These are phyloP conservation scores for Trichoderma orchidacearum DNA, from an alignment of 495 filamentous ascomycete species.

Conservation along the genomic window DNA sequence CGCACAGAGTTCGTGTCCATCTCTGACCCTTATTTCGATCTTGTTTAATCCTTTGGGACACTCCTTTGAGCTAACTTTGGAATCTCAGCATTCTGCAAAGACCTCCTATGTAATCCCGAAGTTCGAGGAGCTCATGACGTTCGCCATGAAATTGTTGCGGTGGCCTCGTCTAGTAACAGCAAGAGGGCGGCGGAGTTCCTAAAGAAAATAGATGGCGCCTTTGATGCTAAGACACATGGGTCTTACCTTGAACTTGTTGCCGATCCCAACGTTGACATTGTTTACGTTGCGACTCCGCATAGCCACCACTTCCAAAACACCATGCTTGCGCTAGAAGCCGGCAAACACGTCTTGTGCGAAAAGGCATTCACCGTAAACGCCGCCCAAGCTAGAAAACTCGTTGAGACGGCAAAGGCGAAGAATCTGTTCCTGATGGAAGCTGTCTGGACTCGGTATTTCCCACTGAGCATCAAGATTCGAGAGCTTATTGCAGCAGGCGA, in stretches of 20 bases:
- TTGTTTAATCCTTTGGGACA: too few species aligned
- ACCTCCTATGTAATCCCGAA: slow-evolving; percentile 52
- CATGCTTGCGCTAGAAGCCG: slow-evolving; percentile 66
- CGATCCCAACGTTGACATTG: slow-evolving; percentile 66
- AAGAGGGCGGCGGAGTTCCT: slow-evolving; percentile 62
- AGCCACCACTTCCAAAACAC: slow-evolving; percentile 91
- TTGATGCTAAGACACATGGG: slow-evolving; percentile 59
- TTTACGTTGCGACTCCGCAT: slow-evolving; percentile 91
- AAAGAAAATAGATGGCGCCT: slow-evolving; percentile 45
- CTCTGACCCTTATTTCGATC: neutral
- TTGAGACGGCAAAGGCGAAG: slow-evolving; percentile 62
- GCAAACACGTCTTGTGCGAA: slow-evolving; percentile 85
- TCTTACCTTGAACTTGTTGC: slow-evolving; percentile 67
- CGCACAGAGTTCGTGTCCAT: slow-evolving; percentile 43
- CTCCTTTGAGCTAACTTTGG: neutral
- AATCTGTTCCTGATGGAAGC: slow-evolving; percentile 93
- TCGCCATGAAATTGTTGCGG: slow-evolving; percentile 65
- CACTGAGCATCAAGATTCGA: slow-evolving; percentile 61
- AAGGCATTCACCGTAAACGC: slow-evolving; percentile 90
- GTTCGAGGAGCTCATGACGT: slow-evolving; percentile 54
- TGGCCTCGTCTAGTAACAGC: slow-evolving; percentile 63
- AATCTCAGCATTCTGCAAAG: slow-evolving; percentile 56
- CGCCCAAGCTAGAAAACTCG: slow-evolving; percentile 59
- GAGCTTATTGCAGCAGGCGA: slow-evolving; percentile 52
- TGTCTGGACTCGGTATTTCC: slow-evolving; percentile 91